Conservation (phyloP, 257 asterid species). For the Anisodus tanguticus region DNA sequence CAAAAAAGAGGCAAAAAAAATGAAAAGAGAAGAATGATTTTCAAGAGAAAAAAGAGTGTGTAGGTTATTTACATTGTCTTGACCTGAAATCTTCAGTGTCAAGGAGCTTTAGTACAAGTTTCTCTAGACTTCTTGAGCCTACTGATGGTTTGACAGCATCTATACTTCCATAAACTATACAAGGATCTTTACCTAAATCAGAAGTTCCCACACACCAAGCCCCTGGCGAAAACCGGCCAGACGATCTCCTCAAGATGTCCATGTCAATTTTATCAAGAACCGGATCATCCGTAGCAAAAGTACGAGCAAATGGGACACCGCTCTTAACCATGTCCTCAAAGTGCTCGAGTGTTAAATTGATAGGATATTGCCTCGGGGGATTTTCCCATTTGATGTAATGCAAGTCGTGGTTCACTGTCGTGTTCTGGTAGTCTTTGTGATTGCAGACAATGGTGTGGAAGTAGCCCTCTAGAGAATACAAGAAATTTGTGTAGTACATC, state of each 20-base stretch:
- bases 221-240: conserved; percentile 61
- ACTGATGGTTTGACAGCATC: conserved; percentile 68
- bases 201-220: conserved; percentile 76
- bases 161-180: conserved; percentile 53
- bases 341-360: conserved; percentile 57
- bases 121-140: conserved; percentile 74
- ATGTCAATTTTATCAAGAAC: conserved; percentile 66
- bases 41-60: neutral
- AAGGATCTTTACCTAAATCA: conserved; percentile 56
- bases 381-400: conserved; percentile 83
- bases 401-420: conserved; percentile 89
- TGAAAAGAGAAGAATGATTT: neutral
- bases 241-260: conserved; percentile 53
- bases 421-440: conserved; percentile 88
- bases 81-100: conserved; percentile 75
- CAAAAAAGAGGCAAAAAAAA: neutral
- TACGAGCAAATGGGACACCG: conserved; percentile 82
- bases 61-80: conserved; percentile 76
- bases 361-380: conserved; percentile 63
- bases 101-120: conserved; percentile 69
- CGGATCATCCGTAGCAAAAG: conserved; percentile 55
- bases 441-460: conserved; percentile 89
- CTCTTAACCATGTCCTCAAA: conserved; percentile 76
- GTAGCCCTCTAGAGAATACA: conserved; percentile 84
- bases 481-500: conserved; percentile 89